These are phyloP conservation scores for Dothideomycetes sp. DNA, from an alignment of 2,329 filamentous ascomycete species.

Conservation along the genomic window DNA sequence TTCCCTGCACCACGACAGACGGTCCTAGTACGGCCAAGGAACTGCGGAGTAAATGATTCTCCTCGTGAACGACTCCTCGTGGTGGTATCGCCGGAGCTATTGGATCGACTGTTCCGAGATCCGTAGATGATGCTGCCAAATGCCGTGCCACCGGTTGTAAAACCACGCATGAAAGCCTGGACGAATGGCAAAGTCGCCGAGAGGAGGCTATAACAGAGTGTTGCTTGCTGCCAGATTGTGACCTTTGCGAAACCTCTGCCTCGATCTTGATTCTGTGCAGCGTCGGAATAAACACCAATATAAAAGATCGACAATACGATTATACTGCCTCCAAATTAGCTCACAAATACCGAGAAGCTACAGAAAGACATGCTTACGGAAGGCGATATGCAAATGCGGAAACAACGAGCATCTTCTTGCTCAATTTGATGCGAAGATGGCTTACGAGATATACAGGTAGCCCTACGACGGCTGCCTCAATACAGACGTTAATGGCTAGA, in stretches of 20 bases:
- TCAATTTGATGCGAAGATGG: constrained; percentile 22
- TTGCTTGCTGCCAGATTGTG: constrained; percentile 25
- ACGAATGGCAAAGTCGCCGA: constrained; percentile 31
- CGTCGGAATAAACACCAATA: background rate
- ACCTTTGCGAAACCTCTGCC: constrained; percentile 19
- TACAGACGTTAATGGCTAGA: constrained; percentile 20
- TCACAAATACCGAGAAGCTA: background rate
- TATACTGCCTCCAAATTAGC: background rate
- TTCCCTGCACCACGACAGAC: constrained; percentile 7
- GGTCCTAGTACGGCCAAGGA: constrained; percentile 4
- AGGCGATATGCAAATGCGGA: constrained; percentile 23
- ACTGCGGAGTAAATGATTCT: constrained; percentile 10
- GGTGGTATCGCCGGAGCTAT: constrained; percentile 4
- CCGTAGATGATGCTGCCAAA: constrained; percentile 12
- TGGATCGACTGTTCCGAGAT: constrained; percentile 8
- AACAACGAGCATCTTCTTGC: constrained; percentile 23
- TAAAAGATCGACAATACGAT: constrained; percentile 9
- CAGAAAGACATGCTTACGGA: constrained; percentile 13
- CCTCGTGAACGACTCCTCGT: constrained; percentile 5
- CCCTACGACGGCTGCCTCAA: constrained; percentile 20
- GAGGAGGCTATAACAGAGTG: constrained; percentile 30
- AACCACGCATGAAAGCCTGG: constrained; percentile 28
- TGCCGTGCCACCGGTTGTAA: constrained; percentile 22
- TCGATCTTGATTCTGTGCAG: constrained; percentile 17
- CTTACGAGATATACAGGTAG: constrained; percentile 21